Percentiles rank a stretch among this genome's conserved stretches.
Conservation (phyloP, 345 rosid species). For the Dipteronia sinensis region DNA sequence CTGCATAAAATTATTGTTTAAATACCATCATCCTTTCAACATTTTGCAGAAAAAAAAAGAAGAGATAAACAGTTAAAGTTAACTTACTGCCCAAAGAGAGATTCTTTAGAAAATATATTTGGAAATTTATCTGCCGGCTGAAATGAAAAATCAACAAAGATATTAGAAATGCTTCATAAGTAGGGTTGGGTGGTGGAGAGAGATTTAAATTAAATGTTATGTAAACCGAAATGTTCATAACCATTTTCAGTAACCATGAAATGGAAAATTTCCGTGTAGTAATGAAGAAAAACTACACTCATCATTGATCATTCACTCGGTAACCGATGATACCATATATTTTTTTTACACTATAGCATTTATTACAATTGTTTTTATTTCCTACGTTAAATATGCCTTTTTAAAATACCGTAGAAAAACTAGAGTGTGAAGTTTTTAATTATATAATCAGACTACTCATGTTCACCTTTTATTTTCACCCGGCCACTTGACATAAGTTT, state of each 20-base stretch:
- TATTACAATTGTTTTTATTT: no score
- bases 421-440: no score
- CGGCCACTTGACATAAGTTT: no score
- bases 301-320: no score
- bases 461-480: no score
- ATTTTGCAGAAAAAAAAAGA: not conserved
- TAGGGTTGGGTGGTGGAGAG: not conserved
- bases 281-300: no score
- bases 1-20: slow-evolving; percentile 41
- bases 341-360: no score
- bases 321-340: no score
- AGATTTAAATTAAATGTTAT: not conserved
- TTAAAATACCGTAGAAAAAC: no score
- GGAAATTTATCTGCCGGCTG: slow-evolving; percentile 95
- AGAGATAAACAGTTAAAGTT: slow-evolving; percentile 10
- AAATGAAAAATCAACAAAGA: slow-evolving; percentile 12
- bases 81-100: slow-evolving; percentile 69
- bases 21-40: not conserved
- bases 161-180: not conserved
- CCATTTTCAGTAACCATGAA: not conserved
- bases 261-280: no score
- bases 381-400: no score
- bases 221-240: not conserved
- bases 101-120: slow-evolving; percentile 57
- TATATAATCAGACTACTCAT: no score